Evolutionary conservation across 2,329 filamentous ascomycete genomes (phyloP).

Genomic region (Zymoseptoria ardabiliae): DNA sequence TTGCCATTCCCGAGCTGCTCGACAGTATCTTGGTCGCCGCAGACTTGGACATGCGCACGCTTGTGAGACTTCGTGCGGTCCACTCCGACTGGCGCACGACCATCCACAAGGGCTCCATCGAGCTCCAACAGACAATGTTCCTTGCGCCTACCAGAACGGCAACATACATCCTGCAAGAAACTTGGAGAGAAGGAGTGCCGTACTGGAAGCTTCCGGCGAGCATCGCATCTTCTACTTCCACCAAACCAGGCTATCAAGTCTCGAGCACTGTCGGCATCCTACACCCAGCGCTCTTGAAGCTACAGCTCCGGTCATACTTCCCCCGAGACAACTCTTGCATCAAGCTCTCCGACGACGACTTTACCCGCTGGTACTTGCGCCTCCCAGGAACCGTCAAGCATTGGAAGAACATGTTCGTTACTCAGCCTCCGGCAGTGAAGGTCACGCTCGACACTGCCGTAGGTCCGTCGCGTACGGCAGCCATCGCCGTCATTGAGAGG

Average conservation of each 20-base stretch:
- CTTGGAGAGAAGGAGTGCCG: no score
- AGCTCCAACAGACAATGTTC: background rate
- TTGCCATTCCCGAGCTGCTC: background rate
- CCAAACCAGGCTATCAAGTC: background rate
- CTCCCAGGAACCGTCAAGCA: background rate
- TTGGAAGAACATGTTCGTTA: background rate
- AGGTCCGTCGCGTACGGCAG: background rate
- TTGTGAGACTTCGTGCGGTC: background rate
- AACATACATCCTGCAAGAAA: no score
- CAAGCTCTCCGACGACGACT: background rate
- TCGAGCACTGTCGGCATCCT: background rate
- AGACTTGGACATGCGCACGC: background rate
- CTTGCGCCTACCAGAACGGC: no score
- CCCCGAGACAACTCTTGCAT: background rate
- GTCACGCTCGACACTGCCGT: background rate
- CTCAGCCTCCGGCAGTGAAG: background rate
- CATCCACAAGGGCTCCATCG: background rate
- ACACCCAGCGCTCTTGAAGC: background rate
- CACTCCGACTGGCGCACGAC: background rate
- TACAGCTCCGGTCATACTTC: no score
- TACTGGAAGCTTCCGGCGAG: no score
- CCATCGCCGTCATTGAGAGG: background rate
- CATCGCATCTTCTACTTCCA: background rate
- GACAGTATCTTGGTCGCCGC: background rate
- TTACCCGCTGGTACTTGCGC: background rate